These are phyloP conservation scores for Prunus salicina DNA, from an alignment of 306 rosid species.

Conservation along the genomic window DNA sequence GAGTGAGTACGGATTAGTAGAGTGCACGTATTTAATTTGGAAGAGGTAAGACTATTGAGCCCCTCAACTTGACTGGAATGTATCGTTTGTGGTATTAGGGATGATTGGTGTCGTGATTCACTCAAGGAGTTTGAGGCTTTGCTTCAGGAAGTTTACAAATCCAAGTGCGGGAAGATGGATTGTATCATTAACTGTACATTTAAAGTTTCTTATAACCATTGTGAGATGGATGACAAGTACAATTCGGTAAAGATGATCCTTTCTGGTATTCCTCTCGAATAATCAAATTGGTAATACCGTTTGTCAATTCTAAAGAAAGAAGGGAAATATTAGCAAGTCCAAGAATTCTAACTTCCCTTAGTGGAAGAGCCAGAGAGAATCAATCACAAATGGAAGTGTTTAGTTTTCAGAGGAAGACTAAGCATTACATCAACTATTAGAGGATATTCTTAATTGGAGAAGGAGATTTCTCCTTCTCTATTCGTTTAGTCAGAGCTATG, in stretches of 20 bases:
- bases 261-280: constrained; percentile 71
- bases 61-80: too few species aligned
- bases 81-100: too few species aligned
- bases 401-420: not conserved
- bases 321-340: too few species aligned
- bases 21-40: too few species aligned
- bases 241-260: constrained; percentile 53
- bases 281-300: constrained; percentile 50
- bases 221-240: constrained; percentile 50
- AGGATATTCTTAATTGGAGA: constrained; percentile 8
- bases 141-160: too few species aligned
- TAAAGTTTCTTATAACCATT: constrained; percentile 1
- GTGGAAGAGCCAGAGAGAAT: not conserved
- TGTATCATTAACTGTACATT: too few species aligned
- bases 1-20: too few species aligned
- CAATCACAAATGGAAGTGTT: not conserved
- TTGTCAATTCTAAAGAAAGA: constrained; percentile 31
- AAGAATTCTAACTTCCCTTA: too few species aligned
- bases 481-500: constrained; percentile 2
- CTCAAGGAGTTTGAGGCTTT: too few species aligned
- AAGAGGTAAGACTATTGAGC: too few species aligned
- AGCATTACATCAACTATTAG: not conserved
- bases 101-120: too few species aligned
- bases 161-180: too few species aligned
- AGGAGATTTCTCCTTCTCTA: constrained; percentile 21